A percentile compares a stretch with the other conserved stretches of the same genome.
Evolutionary conservation across 768 basidiomycete species (phyloP).

Genomic region (Hypholoma sublateritium): DNA sequence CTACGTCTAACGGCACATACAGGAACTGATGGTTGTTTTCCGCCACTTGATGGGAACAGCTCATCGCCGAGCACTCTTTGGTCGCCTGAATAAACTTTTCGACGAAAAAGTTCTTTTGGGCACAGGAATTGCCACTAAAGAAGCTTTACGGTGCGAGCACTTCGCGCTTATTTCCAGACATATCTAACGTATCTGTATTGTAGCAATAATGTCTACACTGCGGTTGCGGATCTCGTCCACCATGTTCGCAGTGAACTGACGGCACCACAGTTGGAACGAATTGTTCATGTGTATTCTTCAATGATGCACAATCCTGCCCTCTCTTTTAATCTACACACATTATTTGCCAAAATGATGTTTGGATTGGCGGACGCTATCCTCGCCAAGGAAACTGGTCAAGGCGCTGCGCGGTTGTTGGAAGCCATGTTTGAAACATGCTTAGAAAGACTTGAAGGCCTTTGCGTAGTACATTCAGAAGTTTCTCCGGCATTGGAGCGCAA

Average conservation of each 20-base stretch:
- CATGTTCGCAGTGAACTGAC: slow-evolving; percentile 85
- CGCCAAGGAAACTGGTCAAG: slow-evolving; percentile 68
- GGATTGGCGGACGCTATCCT: slow-evolving; percentile 83
- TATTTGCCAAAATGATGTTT: slow-evolving; percentile 92
- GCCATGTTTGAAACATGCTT: slow-evolving; percentile 82
- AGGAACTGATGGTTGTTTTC: slow-evolving; percentile 93
- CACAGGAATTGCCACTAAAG: slow-evolving; percentile 77
- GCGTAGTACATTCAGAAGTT: slow-evolving; percentile 59
- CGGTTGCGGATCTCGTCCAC: slow-evolving; percentile 91
- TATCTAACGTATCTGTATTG: slow-evolving; percentile 4
- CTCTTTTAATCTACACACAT: slow-evolving; percentile 76
- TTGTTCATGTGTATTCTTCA: slow-evolving; percentile 83
- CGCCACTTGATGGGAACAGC: slow-evolving; percentile 83
- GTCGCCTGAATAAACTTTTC: slow-evolving; percentile 85
- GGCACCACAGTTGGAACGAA: slow-evolving; percentile 68
- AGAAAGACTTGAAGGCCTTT: slow-evolving; percentile 82
- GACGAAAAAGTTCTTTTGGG: slow-evolving; percentile 91
- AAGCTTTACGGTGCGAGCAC: slow-evolving; percentile 68
- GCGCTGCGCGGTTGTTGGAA: slow-evolving; percentile 66
- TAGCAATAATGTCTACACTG: slow-evolving; percentile 80
- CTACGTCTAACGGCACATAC: slow-evolving; percentile 10
- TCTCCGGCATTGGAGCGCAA: slow-evolving; percentile 44
- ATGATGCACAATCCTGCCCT: slow-evolving; percentile 89
- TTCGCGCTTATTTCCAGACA: background rate
- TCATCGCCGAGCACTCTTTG: slow-evolving; percentile 75